phyloP scores from a whole-genome alignment of 768 basidiomycete species.

The Termitomyces bulborhizus region DNA sequence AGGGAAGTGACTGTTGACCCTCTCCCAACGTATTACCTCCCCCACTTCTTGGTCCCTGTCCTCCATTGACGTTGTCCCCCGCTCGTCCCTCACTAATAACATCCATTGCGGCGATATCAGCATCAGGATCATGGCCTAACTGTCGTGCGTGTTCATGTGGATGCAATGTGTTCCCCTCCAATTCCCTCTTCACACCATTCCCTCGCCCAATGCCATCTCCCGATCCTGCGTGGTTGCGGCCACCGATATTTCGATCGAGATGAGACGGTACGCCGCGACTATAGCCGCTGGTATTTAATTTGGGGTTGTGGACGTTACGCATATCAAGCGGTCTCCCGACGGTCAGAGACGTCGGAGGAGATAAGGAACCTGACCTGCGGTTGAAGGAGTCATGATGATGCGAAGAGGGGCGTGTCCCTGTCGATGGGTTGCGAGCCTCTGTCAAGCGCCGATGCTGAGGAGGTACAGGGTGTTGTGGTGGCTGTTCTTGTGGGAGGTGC shows the following conservation, averaged over 20 bases:
- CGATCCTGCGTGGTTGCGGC: conserved; percentile 16
- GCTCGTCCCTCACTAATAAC: conserved; percentile 5
- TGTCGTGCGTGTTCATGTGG: conserved; percentile 4
- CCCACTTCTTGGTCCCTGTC: conserved; percentile 12
- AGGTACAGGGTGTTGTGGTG: conserved; percentile 14
- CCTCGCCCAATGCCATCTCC: conserved; percentile 17
- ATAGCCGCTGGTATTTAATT: conserved; percentile 1
- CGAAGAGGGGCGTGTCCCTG: conserved; percentile 20
- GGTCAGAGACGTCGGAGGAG: conserved; percentile 23
- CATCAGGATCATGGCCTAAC: conserved; percentile 11
- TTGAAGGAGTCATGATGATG: conserved; percentile 24
- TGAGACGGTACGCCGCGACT: conserved; percentile 3
- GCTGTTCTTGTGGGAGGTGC: conserved; percentile 14
- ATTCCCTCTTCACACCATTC: conserved; percentile 19
- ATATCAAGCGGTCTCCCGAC: conserved; percentile 28
- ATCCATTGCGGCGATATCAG: conserved; percentile 9
- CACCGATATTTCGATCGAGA: conserved; percentile 12
- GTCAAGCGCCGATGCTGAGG: conserved; percentile 24
- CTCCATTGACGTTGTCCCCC: conserved; percentile 7
- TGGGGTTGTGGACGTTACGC: conserved; percentile 17
- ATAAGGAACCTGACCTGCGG: conserved; percentile 20
- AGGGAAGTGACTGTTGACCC: conserved; percentile 50
- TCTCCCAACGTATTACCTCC: conserved; percentile 19
- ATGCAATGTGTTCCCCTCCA: conserved; percentile 10
- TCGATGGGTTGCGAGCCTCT: conserved; percentile 23